phyloP scores from a whole-genome alignment of 2,329 filamentous ascomycete species.

The Sarocladiaceae sp. region DNA sequence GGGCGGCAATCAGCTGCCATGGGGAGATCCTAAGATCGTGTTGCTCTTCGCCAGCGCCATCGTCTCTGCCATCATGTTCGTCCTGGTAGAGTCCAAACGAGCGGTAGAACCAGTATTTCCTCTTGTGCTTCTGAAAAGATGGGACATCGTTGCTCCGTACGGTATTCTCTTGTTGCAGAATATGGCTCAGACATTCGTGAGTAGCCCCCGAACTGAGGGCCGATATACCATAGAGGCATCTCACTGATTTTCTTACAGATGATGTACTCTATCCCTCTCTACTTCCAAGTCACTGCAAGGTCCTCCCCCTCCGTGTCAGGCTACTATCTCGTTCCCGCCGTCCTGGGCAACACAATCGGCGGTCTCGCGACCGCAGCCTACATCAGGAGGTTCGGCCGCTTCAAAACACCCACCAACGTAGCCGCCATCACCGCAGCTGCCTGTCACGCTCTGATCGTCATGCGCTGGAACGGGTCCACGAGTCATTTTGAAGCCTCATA shows the following conservation, averaged over 20 bases:
- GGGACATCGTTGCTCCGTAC: slow-evolving; percentile 4
- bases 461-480: neutral
- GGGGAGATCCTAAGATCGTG: neutral
- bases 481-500: neutral
- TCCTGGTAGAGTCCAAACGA: neutral
- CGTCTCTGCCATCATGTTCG: neutral
- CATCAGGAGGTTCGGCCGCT: neutral
- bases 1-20: neutral
- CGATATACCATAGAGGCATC: neutral
- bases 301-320: neutral
- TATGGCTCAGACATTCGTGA: slow-evolving; percentile 4
- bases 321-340: neutral
- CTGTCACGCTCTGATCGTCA: neutral
- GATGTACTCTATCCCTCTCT: slow-evolving; percentile 2
- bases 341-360: slow-evolving; percentile 8
- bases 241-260: neutral
- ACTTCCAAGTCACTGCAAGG: slow-evolving; percentile 6
- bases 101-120: slow-evolving; percentile 4
- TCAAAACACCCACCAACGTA: neutral
- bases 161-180: neutral
- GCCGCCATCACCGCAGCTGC: neutral
- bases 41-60: neutral
- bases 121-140: neutral
- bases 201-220: too few species aligned
- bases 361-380: neutral